These are phyloP conservation scores for Lentinula detonsa DNA, from an alignment of 768 basidiomycete genomes.

Conservation along the genomic window DNA sequence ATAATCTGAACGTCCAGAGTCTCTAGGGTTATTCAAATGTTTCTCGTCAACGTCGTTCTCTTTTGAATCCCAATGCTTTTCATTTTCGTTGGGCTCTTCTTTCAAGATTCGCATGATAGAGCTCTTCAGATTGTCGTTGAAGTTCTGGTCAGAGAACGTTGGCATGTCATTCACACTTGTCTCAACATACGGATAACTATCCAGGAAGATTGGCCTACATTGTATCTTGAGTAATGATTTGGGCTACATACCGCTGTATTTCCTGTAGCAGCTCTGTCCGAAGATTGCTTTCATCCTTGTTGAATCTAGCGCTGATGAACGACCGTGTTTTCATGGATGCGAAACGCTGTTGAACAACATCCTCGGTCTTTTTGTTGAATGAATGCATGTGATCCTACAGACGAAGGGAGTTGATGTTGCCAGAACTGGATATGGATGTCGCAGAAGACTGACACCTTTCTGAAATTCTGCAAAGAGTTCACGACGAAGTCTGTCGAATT, in stretches of 20 bases:
- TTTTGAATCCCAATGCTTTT: not conserved
- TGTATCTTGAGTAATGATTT: not conserved
- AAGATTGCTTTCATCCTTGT: conserved; percentile 44
- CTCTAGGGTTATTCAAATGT: not conserved
- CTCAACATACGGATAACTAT: conserved; percentile 62
- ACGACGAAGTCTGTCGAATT: conserved; percentile 67
- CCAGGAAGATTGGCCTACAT: conserved; percentile 14
- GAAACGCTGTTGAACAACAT: conserved; percentile 49
- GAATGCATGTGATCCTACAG: conserved; percentile 44
- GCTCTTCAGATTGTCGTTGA: conserved; percentile 34
- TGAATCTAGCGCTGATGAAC: conserved; percentile 1
- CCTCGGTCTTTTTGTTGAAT: conserved; percentile 54
- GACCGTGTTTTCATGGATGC: not conserved
- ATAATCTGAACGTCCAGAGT: not conserved
- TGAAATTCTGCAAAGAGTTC: conserved; percentile 61
- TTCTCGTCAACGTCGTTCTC: not conserved
- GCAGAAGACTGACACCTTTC: conserved; percentile 41
- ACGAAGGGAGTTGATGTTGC: not conserved
- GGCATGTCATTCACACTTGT: conserved; percentile 49
- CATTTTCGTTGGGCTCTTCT: conserved; percentile 19
- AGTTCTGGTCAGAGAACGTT: conserved; percentile 41
- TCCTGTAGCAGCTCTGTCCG: conserved; percentile 58
- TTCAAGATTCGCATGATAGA: conserved; percentile 41
- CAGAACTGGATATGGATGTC: conserved; percentile 2
- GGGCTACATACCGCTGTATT: conserved; percentile 49